Evolutionary conservation across 2,329 filamentous ascomycete species (phyloP).

Genomic region (Sclerotinia sclerotiorum): DNA sequence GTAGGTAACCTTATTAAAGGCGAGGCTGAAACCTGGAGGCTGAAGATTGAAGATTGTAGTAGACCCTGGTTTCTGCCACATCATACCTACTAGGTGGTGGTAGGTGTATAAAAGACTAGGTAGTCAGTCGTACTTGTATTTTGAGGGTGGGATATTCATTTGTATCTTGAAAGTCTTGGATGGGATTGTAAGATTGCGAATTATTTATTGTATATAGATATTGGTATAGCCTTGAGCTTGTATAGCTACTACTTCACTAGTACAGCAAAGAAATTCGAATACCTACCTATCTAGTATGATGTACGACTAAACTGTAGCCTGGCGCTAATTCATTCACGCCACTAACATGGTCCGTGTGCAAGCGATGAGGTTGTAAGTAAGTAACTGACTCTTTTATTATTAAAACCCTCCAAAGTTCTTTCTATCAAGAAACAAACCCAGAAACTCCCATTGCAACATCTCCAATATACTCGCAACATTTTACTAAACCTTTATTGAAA

Average conservation of each 20-base stretch:
- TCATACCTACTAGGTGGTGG: not conserved
- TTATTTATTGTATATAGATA: not conserved
- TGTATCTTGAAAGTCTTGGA: not conserved
- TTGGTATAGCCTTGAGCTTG: no score
- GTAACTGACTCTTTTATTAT: constrained; percentile 5
- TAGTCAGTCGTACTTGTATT: no score
- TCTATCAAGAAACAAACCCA: not conserved
- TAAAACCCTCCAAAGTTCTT: constrained; percentile 9
- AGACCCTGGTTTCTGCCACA: not conserved
- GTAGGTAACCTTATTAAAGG: not conserved
- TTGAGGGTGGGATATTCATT: no score
- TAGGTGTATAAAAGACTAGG: not conserved
- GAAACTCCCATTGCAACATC: not conserved
- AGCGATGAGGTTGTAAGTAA: constrained; percentile 2
- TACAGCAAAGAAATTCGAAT: not conserved
- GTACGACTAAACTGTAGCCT: constrained; percentile 16
- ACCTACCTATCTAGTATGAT: not conserved
- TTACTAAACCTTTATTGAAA: not conserved
- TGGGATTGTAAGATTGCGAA: not conserved
- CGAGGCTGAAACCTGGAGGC: not conserved
- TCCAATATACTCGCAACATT: not conserved
- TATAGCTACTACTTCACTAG: no score
- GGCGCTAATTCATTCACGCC: constrained; percentile 5
- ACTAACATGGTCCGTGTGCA: constrained; percentile 15
- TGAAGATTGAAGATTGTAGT: not conserved